Evolutionary conservation across 2,329 filamentous ascomycete species (phyloP).

Genomic region (Exserohilum turcica): DNA sequence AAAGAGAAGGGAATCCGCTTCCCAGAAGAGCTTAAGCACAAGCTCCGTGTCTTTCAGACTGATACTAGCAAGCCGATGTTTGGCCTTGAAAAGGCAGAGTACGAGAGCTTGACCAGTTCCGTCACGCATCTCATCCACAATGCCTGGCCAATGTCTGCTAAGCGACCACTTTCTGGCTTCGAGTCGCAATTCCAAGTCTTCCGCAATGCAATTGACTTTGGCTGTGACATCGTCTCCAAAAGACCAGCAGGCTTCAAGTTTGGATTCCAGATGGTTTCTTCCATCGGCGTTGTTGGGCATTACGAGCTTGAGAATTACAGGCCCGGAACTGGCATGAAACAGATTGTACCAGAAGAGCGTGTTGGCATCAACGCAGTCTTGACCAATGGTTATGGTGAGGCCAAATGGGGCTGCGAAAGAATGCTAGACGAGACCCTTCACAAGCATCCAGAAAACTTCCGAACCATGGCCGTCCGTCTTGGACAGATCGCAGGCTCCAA

Average conservation of each 20-base stretch:
- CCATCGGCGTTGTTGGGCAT: constrained; percentile 48
- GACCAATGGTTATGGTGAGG: constrained; percentile 57
- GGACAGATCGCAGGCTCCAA: constrained; percentile 61
- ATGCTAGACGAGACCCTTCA: constrained; percentile 58
- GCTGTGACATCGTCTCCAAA: constrained; percentile 27
- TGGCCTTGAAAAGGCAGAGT: constrained; percentile 53
- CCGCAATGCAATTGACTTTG: constrained; percentile 57
- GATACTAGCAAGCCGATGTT: constrained; percentile 57
- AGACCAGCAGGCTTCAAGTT: constrained; percentile 27
- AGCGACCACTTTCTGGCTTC: constrained; percentile 56
- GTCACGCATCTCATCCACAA: constrained; percentile 61
- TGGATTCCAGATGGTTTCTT: constrained; percentile 51
- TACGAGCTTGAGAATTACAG: constrained; percentile 27
- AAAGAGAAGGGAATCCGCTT: constrained; percentile 12
- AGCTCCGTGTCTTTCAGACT: constrained; percentile 55
- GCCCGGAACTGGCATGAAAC: neutral
- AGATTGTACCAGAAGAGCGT: constrained; percentile 54
- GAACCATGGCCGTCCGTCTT: constrained; percentile 51
- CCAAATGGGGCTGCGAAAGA: constrained; percentile 57
- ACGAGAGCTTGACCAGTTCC: constrained; percentile 41
- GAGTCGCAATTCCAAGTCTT: constrained; percentile 58
- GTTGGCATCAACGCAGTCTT: constrained; percentile 50
- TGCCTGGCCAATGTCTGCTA: constrained; percentile 62
- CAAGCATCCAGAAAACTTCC: constrained; percentile 50
- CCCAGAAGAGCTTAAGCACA: constrained; percentile 28